Base-by-base conservation (phyloP, 768 basidiomycete species). In the Termitomyces eurrhizus region DNA sequence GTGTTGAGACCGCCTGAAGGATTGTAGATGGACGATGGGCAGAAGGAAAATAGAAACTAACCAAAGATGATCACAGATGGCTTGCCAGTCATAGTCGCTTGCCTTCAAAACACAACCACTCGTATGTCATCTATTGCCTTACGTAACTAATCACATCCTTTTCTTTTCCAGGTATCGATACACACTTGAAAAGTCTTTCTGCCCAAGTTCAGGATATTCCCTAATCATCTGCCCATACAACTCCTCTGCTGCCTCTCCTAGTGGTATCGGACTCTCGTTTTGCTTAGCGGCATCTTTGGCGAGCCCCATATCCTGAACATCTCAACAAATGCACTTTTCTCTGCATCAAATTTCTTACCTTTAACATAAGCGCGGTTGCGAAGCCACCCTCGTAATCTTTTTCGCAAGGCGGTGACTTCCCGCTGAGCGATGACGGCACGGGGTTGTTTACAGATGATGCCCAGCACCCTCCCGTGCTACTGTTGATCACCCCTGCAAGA, bases 391-490 rank as follows among this genome's bases (percentile, higher is more conserved):
- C 88, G 60, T 89, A 95, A 48, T 87, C 83, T 45, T 88, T 82
- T 72, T 91, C 89, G 67, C 91, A 93, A 0, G 93, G 93, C 6
- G 93, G 88, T 21, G 85, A 84, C 70, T 86, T 86, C 54, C 78
- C 85, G 7, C 84, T 81, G 51, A 93, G 73, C 16, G 93, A 85
- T 21, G 79, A 79, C 7, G 88, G 92, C 26, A 92, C 92, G 6
- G 93, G 93, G 67, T 95, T 95, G 76, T 95, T 96, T 41, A 89
- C 86, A 0, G 87, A 86, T 29, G 88, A 87, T 16, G 92, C 81
- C 92, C 92, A 93, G 68, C 92, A 94, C 18, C 80, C 78, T 4
- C 92, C 93, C 3, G 90, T 92, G 62, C 88, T 89, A 68, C 81
- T 93, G 70, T 95, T 94, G 63, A 96, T 86, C 4, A 95, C 92